Percentiles rank a stretch among this genome's conserved stretches.
These are phyloP conservation scores for Chaetomidium leptoderma DNA, from an alignment of 495 filamentous ascomycete genomes.

Conservation along the genomic window DNA sequence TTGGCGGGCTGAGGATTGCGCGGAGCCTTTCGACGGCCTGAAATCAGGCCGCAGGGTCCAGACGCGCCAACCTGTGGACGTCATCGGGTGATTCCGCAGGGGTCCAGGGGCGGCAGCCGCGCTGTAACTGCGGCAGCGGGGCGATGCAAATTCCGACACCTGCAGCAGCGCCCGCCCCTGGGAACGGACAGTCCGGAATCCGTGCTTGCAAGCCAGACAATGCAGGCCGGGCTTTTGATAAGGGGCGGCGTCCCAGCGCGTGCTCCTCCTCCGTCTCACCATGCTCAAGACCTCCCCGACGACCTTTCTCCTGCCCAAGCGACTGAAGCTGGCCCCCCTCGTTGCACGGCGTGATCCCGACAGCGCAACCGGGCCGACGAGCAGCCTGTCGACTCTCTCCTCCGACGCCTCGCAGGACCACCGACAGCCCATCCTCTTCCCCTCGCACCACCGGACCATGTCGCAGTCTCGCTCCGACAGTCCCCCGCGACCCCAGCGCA, in stretches of 20 bases:
- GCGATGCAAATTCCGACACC: slow-evolving; percentile 27
- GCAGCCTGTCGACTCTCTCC: slow-evolving; percentile 38
- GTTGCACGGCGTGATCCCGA: slow-evolving; percentile 8
- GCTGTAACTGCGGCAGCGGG: slow-evolving; percentile 21
- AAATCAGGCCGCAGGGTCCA: neutral
- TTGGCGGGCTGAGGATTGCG: neutral
- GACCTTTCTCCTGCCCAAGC: slow-evolving; percentile 22
- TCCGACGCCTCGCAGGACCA: slow-evolving; percentile 33
- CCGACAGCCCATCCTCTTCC: slow-evolving; percentile 45
- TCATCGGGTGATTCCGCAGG: slow-evolving; percentile 6
- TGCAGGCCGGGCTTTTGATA: slow-evolving; percentile 13
- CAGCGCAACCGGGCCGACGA: slow-evolving; percentile 9
- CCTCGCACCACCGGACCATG: slow-evolving; percentile 39
- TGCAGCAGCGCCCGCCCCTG: neutral
- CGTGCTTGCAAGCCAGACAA: neutral
- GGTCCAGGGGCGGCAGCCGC: neutral
- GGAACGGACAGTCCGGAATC: neutral
- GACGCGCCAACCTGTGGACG: neutral
- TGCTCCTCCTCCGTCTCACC: slow-evolving; percentile 11
- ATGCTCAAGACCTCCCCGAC: slow-evolving; percentile 33
- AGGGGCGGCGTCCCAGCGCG: slow-evolving; percentile 22
- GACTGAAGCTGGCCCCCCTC: slow-evolving; percentile 23
- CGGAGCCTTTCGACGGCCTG: neutral
- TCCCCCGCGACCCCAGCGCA: slow-evolving; percentile 2
- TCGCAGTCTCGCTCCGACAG: slow-evolving; percentile 27